Evolutionary conservation across 352 stramenopile species (phyloP).

Genomic region (Phytophthora boehmeriae): DNA sequence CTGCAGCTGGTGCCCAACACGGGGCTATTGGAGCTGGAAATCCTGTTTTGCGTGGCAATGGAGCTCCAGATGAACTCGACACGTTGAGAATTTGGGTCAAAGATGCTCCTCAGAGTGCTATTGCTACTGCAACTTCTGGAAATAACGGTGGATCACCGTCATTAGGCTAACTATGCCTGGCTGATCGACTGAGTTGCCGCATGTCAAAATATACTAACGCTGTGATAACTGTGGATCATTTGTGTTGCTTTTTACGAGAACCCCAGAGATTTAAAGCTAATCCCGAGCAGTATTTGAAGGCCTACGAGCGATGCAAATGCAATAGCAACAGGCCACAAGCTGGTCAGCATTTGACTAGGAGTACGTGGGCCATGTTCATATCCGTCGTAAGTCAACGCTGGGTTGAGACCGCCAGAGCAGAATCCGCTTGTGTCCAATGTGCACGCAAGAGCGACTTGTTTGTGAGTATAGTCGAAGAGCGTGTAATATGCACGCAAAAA

Average conservation of each 20-base stretch:
- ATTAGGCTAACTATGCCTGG: slow-evolving; percentile 13
- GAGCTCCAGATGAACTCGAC: slow-evolving; percentile 49
- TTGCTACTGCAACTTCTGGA: slow-evolving; percentile 7
- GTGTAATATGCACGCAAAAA: slow-evolving; percentile 31
- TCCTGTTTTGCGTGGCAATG: slow-evolving; percentile 20
- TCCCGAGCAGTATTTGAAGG: slow-evolving; percentile 12
- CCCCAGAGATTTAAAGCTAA: neutral
- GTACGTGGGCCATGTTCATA: slow-evolving; percentile 2
- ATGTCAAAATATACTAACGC: slow-evolving; percentile 21
- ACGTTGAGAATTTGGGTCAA: slow-evolving; percentile 79
- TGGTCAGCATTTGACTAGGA: slow-evolving; percentile 1
- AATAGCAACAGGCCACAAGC: slow-evolving; percentile 8
- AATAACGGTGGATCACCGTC: slow-evolving; percentile 15
- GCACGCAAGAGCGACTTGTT: slow-evolving; percentile 22
- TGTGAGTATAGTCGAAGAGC: slow-evolving; percentile 28
- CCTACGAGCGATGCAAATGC: slow-evolving; percentile 16
- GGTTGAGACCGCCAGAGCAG: slow-evolving; percentile 15
- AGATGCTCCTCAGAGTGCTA: slow-evolving; percentile 32
- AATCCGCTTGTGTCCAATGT: slow-evolving; percentile 5
- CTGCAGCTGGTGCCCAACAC: slow-evolving; percentile 38
- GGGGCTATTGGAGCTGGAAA: slow-evolving; percentile 17
- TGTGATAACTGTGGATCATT: slow-evolving; percentile 10
- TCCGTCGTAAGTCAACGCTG: slow-evolving; percentile 20
- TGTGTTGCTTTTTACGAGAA: slow-evolving; percentile 4
- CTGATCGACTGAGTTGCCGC: slow-evolving; percentile 2